A percentile compares a stretch with the other conserved stretches of the same genome.
Evolutionary conservation across 2,329 filamentous ascomycete genomes (phyloP).

Genomic region (Colletotrichum tamarilloi): DNA sequence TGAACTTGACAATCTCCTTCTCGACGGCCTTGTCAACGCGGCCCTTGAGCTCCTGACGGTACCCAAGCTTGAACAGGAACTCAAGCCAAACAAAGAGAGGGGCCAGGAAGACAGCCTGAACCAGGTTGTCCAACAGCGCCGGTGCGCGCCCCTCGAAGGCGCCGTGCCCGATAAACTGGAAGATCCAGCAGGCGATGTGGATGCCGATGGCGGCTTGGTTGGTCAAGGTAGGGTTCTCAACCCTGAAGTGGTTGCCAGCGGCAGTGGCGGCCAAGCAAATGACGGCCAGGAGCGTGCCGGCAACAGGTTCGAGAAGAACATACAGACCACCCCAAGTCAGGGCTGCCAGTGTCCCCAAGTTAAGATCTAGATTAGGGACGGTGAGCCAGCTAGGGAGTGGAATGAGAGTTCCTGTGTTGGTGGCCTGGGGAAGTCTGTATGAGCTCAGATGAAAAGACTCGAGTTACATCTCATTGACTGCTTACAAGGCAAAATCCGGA

Average conservation of each 20-base stretch:
- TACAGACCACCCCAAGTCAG: conserved; percentile 83
- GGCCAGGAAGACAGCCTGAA: conserved; percentile 91
- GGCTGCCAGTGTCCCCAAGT: conserved; percentile 72
- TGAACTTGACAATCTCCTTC: conserved; percentile 82
- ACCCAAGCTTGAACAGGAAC: conserved; percentile 88
- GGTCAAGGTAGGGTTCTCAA: conserved; percentile 60
- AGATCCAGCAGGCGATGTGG: conserved; percentile 82
- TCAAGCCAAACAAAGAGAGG: conserved; percentile 99
- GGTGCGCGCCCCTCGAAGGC: conserved; percentile 89
- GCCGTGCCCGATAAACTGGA: conserved; percentile 93
- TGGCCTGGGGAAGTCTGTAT: conserved; percentile 56
- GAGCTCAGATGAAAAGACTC: conserved; percentile 14
- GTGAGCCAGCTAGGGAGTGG: conserved; percentile 75
- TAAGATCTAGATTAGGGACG: conserved; percentile 74
- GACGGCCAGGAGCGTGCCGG: conserved; percentile 80
- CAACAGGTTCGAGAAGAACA: conserved; percentile 92
- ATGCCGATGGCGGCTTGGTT: conserved; percentile 71
- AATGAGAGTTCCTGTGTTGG: conserved; percentile 72
- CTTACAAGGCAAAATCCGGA: conserved; percentile 78
- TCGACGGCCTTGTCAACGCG: conserved; percentile 82
- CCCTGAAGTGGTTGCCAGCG: conserved; percentile 78
- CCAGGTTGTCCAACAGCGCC: conserved; percentile 88
- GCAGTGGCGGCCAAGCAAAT: conserved; percentile 82
- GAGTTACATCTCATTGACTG: conserved; percentile 23
- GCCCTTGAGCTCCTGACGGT: conserved; percentile 86